These are phyloP conservation scores for Thermothielavioides terrestris DNA, from an alignment of 495 filamentous ascomycete genomes.

Conservation along the genomic window DNA sequence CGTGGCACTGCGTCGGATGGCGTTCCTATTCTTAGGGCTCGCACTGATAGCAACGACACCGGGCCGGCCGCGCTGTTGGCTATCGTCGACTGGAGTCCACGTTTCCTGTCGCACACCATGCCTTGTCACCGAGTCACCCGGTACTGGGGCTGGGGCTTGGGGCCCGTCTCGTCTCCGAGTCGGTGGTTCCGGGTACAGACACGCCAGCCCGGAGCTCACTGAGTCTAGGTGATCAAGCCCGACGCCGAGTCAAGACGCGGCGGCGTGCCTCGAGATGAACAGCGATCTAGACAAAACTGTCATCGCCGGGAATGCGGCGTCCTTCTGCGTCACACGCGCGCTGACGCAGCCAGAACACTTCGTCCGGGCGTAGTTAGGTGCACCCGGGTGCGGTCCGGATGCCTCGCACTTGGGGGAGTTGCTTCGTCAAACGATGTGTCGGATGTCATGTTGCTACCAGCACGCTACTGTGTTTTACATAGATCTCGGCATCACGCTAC, in stretches of 20 bases:
- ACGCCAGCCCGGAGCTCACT: too few relatives aligned
- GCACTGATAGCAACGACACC: slow-evolving; percentile 14
- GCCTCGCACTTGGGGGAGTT: neutral
- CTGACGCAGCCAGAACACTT: too few relatives aligned
- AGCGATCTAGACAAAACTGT: neutral
- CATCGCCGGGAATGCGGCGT: neutral
- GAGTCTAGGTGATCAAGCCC: too few relatives aligned
- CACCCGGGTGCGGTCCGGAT: too few relatives aligned
- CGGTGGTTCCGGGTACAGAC: slow-evolving; percentile 20
- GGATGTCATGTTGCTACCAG: slow-evolving; percentile 19
- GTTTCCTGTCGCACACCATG: slow-evolving; percentile 14
- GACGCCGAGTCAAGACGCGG: too few relatives aligned
- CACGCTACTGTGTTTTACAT: too few relatives aligned
- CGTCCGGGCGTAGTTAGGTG: too few relatives aligned
- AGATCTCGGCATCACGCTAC: slow-evolving; percentile 17
- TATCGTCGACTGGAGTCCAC: slow-evolving; percentile 24
- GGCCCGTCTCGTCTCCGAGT: slow-evolving; percentile 8
- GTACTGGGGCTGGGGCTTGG: slow-evolving; percentile 17
- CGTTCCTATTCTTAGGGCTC: slow-evolving; percentile 24
- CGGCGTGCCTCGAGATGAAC: too few relatives aligned
- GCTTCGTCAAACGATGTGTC: slow-evolving; percentile 11
- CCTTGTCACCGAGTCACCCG: slow-evolving; percentile 6
- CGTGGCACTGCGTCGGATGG: slow-evolving; percentile 29
- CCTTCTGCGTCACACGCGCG: too few relatives aligned
- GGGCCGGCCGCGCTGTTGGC: slow-evolving; percentile 15